Base-by-base conservation (phyloP, 1,284 basidiomycete genomes). In the Trichosporon inkin region DNA sequence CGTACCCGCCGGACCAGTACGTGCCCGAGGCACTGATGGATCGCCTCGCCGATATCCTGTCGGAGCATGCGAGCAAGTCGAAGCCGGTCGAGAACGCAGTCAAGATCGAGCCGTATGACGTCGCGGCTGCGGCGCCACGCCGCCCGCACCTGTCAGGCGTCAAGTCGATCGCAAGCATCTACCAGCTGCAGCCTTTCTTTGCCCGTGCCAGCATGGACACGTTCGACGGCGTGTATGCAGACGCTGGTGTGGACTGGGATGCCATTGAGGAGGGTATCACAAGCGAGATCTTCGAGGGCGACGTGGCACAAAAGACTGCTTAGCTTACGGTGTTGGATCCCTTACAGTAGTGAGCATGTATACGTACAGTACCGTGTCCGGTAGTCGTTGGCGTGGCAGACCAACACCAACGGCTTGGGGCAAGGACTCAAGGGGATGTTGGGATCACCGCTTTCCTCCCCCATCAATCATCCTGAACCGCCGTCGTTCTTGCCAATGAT, bases 21-120 rank as follows among this genome's bases (percentile, higher is more conserved):
- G 80, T 81, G 49, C 88, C 94, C 1, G 88, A 90, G 64, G 89
- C 92, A 1, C 86, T 98, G 78, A 84, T 98, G 74, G 95, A 99
- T 74, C 87, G 89, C 49, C 80, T 98, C 0, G 86, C 91, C n/a
- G 90, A 93, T 66, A 84, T 90, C 39, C 83, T 88, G 13, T 82
- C 84, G 20, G 86, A 73, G 58, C 54, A 39, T 38, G 52, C 52
- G 32, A 32, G 38, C 5, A 17, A 14, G 6, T 20, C 41, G 5
- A 40, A 56, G 52, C 10, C 55, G 6, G 53, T 32, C 22, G 52
- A 36, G 28, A 39, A 52, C 38, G 53, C 54, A 0, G 36, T 60
- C 20, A 32, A 39, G 7, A 36, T 56, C 11, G 38, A 35, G n/a
- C n/a, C 39, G 44, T 49, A 49, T 14, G 44, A 49, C n/a, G 28